These are phyloP conservation scores for Arachis hypogaea DNA, from an alignment of 306 rosid genomes.

Conservation along the genomic window DNA sequence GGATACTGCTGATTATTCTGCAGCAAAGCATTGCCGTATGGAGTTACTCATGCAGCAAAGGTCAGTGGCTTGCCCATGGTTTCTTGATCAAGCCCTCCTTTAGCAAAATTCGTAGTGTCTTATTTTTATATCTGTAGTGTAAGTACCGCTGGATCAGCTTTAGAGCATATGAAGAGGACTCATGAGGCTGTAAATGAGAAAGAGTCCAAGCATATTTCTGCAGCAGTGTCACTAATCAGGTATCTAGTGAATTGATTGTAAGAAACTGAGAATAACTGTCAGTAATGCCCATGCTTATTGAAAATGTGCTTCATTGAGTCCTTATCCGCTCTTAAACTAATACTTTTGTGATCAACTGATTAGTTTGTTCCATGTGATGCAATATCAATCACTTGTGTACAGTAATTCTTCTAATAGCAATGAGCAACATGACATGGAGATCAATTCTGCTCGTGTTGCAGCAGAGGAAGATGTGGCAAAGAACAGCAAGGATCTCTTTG, in stretches of 20 bases:
- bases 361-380: constrained; percentile 18
- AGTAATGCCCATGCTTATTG: not conserved
- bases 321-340: not conserved
- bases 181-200: constrained; percentile 68
- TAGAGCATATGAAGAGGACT: constrained; percentile 63
- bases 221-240: constrained; percentile 71
- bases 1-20: constrained; percentile 78
- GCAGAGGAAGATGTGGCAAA: constrained; percentile 72
- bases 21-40: constrained; percentile 89
- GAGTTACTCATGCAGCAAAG: constrained; percentile 79
- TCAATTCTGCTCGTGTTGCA: constrained; percentile 60
- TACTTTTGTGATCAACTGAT: not conserved
- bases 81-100: not conserved
- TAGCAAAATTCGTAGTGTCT: constrained; percentile 12
- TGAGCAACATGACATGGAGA: constrained; percentile 70
- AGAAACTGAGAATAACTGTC: not conserved
- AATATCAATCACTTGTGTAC: constrained; percentile 28
- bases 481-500: constrained; percentile 57
- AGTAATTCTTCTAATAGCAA: constrained; percentile 67
- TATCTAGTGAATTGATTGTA: constrained; percentile 36
- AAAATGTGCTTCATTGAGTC: not conserved
- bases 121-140: constrained; percentile 47
- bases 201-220: constrained; percentile 58
- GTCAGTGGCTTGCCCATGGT: constrained; percentile 40
- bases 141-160: constrained; percentile 59